Conservation (phyloP, 1,284 basidiomycete species). For the Ganoderma lingzhi region DNA sequence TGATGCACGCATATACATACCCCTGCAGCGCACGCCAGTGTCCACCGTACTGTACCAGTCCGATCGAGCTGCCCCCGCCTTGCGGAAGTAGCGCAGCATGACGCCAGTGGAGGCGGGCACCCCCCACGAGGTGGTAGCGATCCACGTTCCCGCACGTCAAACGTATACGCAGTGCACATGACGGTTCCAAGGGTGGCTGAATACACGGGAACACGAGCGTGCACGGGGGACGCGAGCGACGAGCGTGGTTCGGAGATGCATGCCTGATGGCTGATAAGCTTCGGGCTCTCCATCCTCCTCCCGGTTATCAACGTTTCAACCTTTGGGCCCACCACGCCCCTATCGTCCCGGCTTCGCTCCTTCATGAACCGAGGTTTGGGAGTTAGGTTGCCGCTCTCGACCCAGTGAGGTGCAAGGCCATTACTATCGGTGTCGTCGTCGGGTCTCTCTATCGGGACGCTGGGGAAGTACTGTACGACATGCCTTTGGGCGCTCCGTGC, state of each 20-base stretch:
- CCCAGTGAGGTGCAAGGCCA: background rate
- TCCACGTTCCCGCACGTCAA: background rate
- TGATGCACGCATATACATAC: too few relatives aligned
- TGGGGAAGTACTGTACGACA: background rate
- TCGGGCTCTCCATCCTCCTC: background rate
- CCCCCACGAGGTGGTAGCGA: background rate
- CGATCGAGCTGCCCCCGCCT: too few relatives aligned
- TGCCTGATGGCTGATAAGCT: background rate
- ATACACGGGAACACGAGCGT: background rate
- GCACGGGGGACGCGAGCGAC: background rate
- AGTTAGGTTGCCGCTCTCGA: background rate
- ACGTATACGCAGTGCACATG: background rate
- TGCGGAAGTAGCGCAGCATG: too few relatives aligned
- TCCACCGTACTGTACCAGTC: too few relatives aligned
- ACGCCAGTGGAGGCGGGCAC: too few relatives aligned
- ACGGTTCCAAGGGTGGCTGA: background rate
- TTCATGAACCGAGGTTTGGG: conserved; percentile 3
- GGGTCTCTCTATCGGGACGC: background rate
- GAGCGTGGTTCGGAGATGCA: background rate
- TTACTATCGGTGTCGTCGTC: background rate
- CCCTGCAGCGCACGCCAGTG: too few relatives aligned
- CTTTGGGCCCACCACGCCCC: background rate
- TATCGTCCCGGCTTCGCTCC: background rate
- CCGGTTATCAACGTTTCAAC: background rate
- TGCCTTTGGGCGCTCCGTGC: background rate